Base-by-base conservation (phyloP, 148 eudicot species). In the Rhododendron kiyosumense region DNA sequence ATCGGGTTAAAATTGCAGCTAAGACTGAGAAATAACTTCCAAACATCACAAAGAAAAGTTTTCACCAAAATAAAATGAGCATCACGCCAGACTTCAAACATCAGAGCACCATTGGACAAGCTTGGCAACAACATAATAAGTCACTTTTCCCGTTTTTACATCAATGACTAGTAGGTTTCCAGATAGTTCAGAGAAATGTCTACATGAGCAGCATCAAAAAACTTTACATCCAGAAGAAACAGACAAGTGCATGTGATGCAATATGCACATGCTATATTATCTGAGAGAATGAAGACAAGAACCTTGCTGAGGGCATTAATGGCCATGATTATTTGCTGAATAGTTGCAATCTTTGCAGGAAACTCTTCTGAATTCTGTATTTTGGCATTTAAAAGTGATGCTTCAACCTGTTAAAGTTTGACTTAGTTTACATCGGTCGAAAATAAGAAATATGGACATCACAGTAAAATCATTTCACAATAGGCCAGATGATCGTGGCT, bases 261-360 rank as follows among this genome's bases (percentile, higher is more conserved):
- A 30, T 75, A 30, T 76, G 54, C 57, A 74, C 46, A 75, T 43
- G 49, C 48, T 26, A 81, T 75, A 61, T 45, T 14, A 86, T 30
- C 85, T 48, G 85, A 24, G 65, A 69, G 49, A 65, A 52, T 48
- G 20, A 79, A 52, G 45, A 82, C 34, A 59, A 45, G 49, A 49
- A 97, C 99, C 99, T 97, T 97, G 98, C 99, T 97, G 75, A 97
- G 94, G 59, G 96, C 94, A 91, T 97, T 97, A 78, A 97, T 95
- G 82, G 99, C 96, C 98, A 94, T 94, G 82, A 97, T 85, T 34
- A 93, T 94, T 89, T 94, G 98, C 91, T 95, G 95, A 84, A 97
- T 91, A 84, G 89, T 90, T 75, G 86, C 85, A 59, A 93, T 84
- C 87, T 91, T 93, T 48, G 90, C 90, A 10, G 92, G 82, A 80